Percentiles rank a stretch among this genome's conserved stretches.
These are phyloP conservation scores for Tephrocybe sp. DNA, from an alignment of 768 basidiomycete species.

Conservation along the genomic window DNA sequence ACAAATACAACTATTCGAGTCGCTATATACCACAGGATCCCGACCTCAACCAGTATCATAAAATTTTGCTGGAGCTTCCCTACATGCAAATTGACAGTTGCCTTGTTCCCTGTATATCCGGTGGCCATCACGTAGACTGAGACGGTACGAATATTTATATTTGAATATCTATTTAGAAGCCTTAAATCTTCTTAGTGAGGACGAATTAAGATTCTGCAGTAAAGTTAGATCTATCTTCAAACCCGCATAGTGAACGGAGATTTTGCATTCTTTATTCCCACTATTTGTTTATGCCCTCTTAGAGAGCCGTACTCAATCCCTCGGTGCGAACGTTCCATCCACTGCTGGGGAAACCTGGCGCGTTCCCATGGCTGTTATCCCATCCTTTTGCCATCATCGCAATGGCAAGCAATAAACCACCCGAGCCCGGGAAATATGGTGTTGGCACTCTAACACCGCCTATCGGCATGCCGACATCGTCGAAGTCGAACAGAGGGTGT, in stretches of 20 bases:
- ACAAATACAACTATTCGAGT: constrained; percentile 28
- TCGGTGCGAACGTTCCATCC: constrained; percentile 27
- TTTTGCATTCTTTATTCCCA: neutral
- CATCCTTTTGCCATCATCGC: constrained; percentile 62
- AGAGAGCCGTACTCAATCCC: constrained; percentile 18
- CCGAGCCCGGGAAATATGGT: constrained; percentile 59
- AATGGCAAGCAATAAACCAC: constrained; percentile 45
- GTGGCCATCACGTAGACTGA: no score
- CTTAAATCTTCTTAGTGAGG: no score
- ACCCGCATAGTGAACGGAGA: neutral
- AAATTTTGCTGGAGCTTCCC: neutral
- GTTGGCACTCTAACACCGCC: constrained; percentile 53
- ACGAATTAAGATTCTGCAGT: no score
- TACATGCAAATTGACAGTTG: no score
- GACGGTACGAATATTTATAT: no score
- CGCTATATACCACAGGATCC: constrained; percentile 28
- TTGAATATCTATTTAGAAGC: no score
- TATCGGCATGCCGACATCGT: constrained; percentile 59
- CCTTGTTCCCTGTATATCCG: no score
- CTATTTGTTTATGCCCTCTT: neutral
- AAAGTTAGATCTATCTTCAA: no score
- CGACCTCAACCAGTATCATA: neutral
- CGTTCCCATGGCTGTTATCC: constrained; percentile 33
- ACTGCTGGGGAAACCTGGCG: constrained; percentile 26
- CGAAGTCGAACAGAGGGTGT: constrained; percentile 52